Evolutionary conservation across 805 yeast genomes (phyloP), one percentile per base, ranked within the genome.

Genomic region (Saccharomycopsis malanga): DNA sequence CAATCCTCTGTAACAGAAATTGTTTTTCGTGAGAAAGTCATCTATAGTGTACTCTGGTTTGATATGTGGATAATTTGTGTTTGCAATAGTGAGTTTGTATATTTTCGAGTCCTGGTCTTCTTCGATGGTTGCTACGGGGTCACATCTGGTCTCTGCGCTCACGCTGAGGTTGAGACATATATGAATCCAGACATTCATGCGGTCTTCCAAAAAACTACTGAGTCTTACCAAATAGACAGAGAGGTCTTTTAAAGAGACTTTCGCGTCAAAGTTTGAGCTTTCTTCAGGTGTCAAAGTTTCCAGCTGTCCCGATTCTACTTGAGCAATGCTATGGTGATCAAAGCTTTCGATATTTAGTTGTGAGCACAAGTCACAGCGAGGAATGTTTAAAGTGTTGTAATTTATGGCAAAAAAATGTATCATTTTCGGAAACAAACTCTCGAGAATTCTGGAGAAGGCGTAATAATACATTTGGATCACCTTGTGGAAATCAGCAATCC

Each of bases 241-340:
- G 22, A 40, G n/a, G 23, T 30, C 30, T 20, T 40, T 40, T 24
- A 40, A 40, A 27, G 35, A 25, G 20, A 40, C 30, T n/a, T 15
- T 15, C 15, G 17, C 29, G 12, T 35, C 44, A 25, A 24, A 25
- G 4, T 40, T 20, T 25, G 18, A 27, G 14, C 5, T 10, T 14
- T 40, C 44, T 25, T 24, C 34, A n/a, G 7, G 35, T n/a, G 36
- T 12, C 30, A 27, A 27, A 12, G 12, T 9, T 12, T 27, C 30
- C 12, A n/a, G n/a, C n/a, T n/a, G n/a, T n/a, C n/a, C n/a, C n/a
- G n/a, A n/a, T n/a, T n/a, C n/a, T n/a, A n/a, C n/a, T n/a, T n/a
- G n/a, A n/a, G n/a, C n/a, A n/a, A 27, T 27, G 30, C 10, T 27
- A 27, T 27, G 7, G 30, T 27, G 10, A 27, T 7, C 7, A 27